Conservation (phyloP, 2,329 filamentous ascomycete species). For the Mycogone perniciosa region DNA sequence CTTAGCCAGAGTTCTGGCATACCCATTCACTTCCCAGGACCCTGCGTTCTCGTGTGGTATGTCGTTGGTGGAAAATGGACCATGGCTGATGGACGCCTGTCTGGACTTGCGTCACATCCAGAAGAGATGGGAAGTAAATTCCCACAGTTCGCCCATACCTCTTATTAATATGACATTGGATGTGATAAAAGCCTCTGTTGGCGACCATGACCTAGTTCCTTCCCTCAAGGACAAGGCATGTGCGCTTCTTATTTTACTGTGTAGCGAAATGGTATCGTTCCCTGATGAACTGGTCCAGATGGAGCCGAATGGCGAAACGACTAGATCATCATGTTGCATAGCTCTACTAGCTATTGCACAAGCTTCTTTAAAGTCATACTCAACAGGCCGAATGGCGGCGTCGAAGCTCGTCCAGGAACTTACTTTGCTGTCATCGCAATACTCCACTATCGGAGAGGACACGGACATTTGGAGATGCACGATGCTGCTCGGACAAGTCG, state of each 20-base stretch:
- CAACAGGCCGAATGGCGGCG: slow-evolving; percentile 34
- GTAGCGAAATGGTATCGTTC: slow-evolving; percentile 33
- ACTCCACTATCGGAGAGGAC: slow-evolving; percentile 25
- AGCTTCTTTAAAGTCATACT: slow-evolving; percentile 26
- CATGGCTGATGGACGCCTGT: slow-evolving; percentile 46
- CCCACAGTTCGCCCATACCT: slow-evolving; percentile 26
- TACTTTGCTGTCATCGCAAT: slow-evolving; percentile 29
- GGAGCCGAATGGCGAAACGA: slow-evolving; percentile 21
- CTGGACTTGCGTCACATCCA: slow-evolving; percentile 37
- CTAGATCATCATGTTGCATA: slow-evolving; percentile 30
- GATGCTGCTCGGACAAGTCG: slow-evolving; percentile 23
- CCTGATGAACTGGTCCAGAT: slow-evolving; percentile 26
- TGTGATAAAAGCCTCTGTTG: slow-evolving; percentile 22
- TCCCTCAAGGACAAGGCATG: slow-evolving; percentile 31
- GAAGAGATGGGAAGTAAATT: slow-evolving; percentile 29
- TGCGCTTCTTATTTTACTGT: slow-evolving; percentile 36
- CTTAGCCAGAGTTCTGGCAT: slow-evolving; percentile 38
- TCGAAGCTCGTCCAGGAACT: slow-evolving; percentile 39
- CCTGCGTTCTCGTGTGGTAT: slow-evolving; percentile 25
- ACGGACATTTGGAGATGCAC: slow-evolving; percentile 35
- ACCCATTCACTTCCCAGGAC: slow-evolving; percentile 31
- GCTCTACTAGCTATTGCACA: slow-evolving; percentile 34
- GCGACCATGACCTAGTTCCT: slow-evolving; percentile 12
- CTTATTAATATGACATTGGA: slow-evolving; percentile 33
- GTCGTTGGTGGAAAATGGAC: slow-evolving; percentile 34